phyloP scores from a whole-genome alignment of 768 basidiomycete genomes.

The Pleurotus pulmonarius region DNA sequence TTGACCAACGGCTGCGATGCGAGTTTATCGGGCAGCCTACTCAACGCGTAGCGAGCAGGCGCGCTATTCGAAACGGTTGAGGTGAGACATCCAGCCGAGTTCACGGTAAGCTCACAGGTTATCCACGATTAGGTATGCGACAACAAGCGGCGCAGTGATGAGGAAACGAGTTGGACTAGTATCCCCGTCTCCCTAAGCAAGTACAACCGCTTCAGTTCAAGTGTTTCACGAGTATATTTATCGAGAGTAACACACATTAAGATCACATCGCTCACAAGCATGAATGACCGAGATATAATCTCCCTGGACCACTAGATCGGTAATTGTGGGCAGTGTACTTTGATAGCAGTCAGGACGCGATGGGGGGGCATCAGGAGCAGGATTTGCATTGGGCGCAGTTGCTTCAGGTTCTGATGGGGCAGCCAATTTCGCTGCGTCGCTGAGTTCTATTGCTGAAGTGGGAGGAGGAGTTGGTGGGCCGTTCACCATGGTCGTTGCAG shows the following conservation, averaged over 20 bases:
- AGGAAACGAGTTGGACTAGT: conserved; percentile 43
- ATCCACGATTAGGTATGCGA: conserved; percentile 62
- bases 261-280: conserved; percentile 48
- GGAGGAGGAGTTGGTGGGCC: conserved; percentile 65
- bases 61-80: conserved; percentile 31
- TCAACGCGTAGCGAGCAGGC: conserved; percentile 55
- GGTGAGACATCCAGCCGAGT: neutral
- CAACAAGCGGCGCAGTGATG: conserved; percentile 54
- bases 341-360: conserved; percentile 35
- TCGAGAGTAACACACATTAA: conserved; percentile 38
- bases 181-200: conserved; percentile 31
- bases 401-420: conserved; percentile 10
- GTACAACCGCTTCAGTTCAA: neutral
- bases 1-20: conserved; percentile 39
- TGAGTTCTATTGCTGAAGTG: conserved; percentile 51
- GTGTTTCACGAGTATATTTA: neutral
- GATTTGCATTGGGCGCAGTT: conserved; percentile 6
- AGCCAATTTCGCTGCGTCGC: conserved; percentile 40
- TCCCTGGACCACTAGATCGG: conserved; percentile 38
- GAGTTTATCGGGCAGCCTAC: conserved; percentile 50
- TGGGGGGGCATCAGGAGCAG: conserved; percentile 15
- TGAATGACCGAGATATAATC: conserved; percentile 40
- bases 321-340: conserved; percentile 39
- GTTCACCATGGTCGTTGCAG: conserved; percentile 41
- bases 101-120: conserved; percentile 44